phyloP scores from a whole-genome alignment of 2,329 filamentous ascomycete genomes.

The Cladosporium halotolerans region DNA sequence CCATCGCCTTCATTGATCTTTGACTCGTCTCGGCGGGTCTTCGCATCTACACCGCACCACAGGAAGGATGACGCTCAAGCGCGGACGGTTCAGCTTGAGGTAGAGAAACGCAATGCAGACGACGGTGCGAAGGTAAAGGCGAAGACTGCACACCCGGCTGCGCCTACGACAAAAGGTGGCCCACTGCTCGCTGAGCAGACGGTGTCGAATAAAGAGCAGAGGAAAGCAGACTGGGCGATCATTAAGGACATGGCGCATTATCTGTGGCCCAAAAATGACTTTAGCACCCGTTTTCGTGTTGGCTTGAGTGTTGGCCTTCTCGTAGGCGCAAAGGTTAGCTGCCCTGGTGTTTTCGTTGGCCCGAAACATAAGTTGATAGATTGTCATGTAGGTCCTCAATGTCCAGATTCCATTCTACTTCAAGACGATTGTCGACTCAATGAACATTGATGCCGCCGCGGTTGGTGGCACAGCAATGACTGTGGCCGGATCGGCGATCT shows the following conservation, averaged over 20 bases:
- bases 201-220: constrained; percentile 72
- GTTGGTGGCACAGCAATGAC: constrained; percentile 83
- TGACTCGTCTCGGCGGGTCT: constrained; percentile 30
- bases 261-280: constrained; percentile 85
- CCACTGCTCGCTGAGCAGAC: constrained; percentile 60
- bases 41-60: constrained; percentile 39
- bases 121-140: constrained; percentile 25
- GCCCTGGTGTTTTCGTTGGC: not conserved
- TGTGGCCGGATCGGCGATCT: constrained; percentile 84
- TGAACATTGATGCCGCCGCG: constrained; percentile 90
- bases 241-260: constrained; percentile 97
- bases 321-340: constrained; percentile 71
- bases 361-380: constrained; percentile 27
- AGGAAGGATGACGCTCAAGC: constrained; percentile 35
- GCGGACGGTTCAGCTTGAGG: constrained; percentile 20
- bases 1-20: constrained; percentile 1
- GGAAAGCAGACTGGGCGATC: constrained; percentile 96
- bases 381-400: constrained; percentile 59
- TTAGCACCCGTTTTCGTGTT: constrained; percentile 78
- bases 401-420: constrained; percentile 99
- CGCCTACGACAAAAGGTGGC: constrained; percentile 39
- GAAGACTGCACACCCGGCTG: constrained; percentile 26
- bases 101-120: constrained; percentile 24
- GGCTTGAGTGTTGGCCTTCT: constrained; percentile 76
- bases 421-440: constrained; percentile 93